Conservation (phyloP, 164 flowering plant genomes). For the Amborella trichopoda region DNA sequence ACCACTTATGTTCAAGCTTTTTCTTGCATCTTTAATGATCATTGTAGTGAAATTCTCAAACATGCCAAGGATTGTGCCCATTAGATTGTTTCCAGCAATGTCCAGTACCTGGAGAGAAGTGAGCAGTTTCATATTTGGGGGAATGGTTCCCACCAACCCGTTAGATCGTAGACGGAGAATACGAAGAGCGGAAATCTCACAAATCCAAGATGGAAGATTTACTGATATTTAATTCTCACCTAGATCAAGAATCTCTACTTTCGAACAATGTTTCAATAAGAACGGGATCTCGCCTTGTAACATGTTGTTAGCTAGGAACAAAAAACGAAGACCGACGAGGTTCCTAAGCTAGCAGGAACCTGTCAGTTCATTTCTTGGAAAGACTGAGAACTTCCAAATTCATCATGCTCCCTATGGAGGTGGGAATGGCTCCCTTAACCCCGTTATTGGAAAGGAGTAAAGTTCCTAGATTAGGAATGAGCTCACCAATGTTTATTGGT, state of each 20-base stretch:
- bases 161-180: constrained; percentile 18
- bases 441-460: constrained; percentile 10
- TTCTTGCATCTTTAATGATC: background rate
- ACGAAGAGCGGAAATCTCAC: background rate
- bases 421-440: constrained; percentile 15
- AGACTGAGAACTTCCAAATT: no score
- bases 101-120: constrained; percentile 21
- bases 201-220: no score
- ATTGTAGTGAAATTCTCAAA: constrained; percentile 15
- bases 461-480: constrained; percentile 5
- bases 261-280: constrained; percentile 8
- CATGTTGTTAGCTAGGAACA: constrained; percentile 11
- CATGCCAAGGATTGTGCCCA: constrained; percentile 21
- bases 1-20: background rate
- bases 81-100: constrained; percentile 17
- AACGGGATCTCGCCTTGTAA: constrained; percentile 17
- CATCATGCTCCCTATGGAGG: no score
- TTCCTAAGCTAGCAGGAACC: no score
- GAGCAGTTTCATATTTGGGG: constrained; percentile 11
- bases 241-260: constrained; percentile 18
- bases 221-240: constrained; percentile 22
- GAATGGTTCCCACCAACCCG: constrained; percentile 13
- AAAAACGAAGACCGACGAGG: background rate
- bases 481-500: constrained; percentile 12
- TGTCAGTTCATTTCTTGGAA: no score